These are phyloP conservation scores for Chrysochromulina tobinii DNA, from an alignment of 78 protist species.

Conservation along the genomic window DNA sequence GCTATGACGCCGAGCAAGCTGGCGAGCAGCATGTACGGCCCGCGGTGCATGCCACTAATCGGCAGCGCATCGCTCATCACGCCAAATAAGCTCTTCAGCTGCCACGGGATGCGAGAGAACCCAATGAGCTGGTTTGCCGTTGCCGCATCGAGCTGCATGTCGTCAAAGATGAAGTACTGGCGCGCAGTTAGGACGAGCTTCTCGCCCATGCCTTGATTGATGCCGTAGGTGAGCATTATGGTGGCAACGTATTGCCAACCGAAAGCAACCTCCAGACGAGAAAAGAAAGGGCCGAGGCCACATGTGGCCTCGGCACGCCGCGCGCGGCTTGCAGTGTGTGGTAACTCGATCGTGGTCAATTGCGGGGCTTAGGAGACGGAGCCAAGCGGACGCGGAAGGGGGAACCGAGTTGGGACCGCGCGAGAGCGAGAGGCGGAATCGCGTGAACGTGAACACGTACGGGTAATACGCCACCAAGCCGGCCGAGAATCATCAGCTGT, in stretches of 20 bases:
- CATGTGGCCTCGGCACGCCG: too few relatives aligned
- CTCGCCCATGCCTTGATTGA: not conserved
- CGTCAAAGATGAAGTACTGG: not conserved
- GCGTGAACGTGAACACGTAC: too few relatives aligned
- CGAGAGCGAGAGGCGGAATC: too few relatives aligned
- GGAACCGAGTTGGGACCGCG: too few relatives aligned
- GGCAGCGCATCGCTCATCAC: not conserved
- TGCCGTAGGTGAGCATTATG: not conserved
- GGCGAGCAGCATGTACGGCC: not conserved
- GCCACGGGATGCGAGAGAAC: not conserved
- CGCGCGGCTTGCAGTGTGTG: too few relatives aligned
- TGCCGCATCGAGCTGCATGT: not conserved
- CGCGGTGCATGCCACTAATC: not conserved
- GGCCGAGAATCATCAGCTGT: too few relatives aligned
- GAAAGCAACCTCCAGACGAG: not conserved
- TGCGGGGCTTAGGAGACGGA: too few relatives aligned
- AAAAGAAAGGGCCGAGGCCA: too few relatives aligned
- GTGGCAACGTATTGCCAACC: not conserved
- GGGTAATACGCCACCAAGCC: too few relatives aligned
- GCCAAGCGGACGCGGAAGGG: too few relatives aligned
- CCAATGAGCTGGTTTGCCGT: not conserved
- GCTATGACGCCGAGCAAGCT: not conserved
- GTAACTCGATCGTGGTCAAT: too few relatives aligned
- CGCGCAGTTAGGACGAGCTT: not conserved
- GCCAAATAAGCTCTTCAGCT: not conserved